These are phyloP conservation scores for Malassezia brasiliensis DNA, from an alignment of 1,284 basidiomycete genomes.

Conservation along the genomic window DNA sequence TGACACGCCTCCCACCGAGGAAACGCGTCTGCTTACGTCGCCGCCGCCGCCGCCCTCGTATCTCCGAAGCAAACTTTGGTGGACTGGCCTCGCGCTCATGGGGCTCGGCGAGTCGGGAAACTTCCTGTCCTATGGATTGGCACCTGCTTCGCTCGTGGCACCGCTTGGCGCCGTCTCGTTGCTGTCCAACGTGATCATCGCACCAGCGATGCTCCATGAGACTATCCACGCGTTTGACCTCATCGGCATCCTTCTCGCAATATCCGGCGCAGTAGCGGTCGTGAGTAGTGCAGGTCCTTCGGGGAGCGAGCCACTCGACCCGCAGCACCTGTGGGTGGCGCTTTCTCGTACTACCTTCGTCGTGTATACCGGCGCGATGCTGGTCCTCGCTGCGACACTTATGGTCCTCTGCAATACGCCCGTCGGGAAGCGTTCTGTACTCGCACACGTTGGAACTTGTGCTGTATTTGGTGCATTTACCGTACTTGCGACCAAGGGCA, in stretches of 20 bases:
- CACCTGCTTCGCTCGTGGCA: constrained; percentile 87
- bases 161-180: constrained; percentile 75
- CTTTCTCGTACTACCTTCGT: constrained; percentile 34
- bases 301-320: constrained; percentile 26
- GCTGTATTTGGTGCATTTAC: constrained; percentile 87
- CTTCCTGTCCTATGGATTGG: constrained; percentile 68
- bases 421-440: constrained; percentile 61
- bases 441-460: constrained; percentile 78
- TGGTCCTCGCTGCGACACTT: constrained; percentile 18
- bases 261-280: constrained; percentile 53
- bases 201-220: constrained; percentile 63
- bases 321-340: constrained; percentile 27
- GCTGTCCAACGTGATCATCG: constrained; percentile 87
- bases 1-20: background rate
- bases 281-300: constrained; percentile 63
- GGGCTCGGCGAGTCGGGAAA: constrained; percentile 83
- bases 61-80: constrained; percentile 65
- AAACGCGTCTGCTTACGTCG: constrained; percentile 1
- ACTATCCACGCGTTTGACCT: constrained; percentile 59
- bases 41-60: constrained; percentile 18
- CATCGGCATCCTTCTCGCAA: constrained; percentile 55
- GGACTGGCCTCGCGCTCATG: constrained; percentile 79
- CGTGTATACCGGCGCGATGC: constrained; percentile 27
- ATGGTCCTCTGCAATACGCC: constrained; percentile 52
- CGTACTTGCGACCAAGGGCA: constrained; percentile 82